Percentiles rank a stretch among this genome's conserved stretches.
phyloP scores from a whole-genome alignment of 225 moss, liverwort and hornwort species.

The Neckera pumila region DNA sequence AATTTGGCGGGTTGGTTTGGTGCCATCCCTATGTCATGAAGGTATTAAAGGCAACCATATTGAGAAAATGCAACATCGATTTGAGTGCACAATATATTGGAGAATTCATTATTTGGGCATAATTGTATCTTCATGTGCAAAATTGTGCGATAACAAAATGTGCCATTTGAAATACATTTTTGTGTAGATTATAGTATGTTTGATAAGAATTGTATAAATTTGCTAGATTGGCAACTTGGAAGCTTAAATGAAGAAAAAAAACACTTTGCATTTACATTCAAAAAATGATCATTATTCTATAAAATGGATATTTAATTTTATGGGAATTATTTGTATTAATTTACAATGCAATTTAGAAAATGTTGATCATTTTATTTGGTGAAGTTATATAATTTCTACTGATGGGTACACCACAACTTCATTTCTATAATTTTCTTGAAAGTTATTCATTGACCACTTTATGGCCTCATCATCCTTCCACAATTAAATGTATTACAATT shows the following conservation, averaged over 20 bases:
- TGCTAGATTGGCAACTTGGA: not conserved
- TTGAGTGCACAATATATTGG: not conserved
- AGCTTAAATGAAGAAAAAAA: not conserved
- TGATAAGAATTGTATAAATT: not conserved
- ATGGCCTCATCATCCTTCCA: too few relatives aligned
- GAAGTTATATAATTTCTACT: not conserved
- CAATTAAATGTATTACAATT: too few relatives aligned
- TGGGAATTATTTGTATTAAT: not conserved
- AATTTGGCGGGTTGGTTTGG: not conserved
- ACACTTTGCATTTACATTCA: not conserved
- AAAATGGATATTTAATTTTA: not conserved
- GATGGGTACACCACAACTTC: not conserved
- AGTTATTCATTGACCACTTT: too few relatives aligned
- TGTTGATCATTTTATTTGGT: not conserved
- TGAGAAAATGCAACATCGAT: not conserved
- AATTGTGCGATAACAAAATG: not conserved
- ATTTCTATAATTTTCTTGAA: not conserved
- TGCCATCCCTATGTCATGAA: not conserved
- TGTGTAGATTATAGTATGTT: not conserved
- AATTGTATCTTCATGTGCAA: not conserved
- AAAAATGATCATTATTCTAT: not conserved
- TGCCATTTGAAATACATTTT: not conserved
- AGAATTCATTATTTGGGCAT: not conserved
- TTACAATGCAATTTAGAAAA: not conserved
- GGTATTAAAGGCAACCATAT: not conserved